Conservation (phyloP, 192 early-diverging fungal genomes). For the Haplosporangium gracile region DNA sequence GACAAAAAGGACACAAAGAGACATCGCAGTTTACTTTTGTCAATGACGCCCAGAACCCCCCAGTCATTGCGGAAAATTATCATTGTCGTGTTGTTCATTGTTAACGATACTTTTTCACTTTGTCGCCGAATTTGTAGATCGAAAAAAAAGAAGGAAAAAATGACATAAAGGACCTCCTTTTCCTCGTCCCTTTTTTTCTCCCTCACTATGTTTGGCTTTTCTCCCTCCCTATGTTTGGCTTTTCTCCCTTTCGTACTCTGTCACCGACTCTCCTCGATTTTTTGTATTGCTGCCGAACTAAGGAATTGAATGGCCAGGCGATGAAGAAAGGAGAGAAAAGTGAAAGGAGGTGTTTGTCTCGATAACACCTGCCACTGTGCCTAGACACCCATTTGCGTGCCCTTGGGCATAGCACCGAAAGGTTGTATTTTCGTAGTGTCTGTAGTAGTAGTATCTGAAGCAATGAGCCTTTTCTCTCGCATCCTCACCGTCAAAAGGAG, state of each 20-base stretch:
- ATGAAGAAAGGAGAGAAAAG: neutral
- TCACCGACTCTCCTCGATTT: neutral
- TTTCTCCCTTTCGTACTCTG: neutral
- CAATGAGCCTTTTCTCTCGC: too few species aligned
- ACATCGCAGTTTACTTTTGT: neutral
- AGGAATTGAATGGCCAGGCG: too few species aligned
- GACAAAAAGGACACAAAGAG: neutral
- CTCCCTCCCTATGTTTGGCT: too few species aligned
- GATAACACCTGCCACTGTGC: neutral
- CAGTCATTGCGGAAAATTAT: too few species aligned
- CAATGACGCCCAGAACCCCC: neutral
- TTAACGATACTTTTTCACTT: neutral
- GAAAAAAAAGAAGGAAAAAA: neutral
- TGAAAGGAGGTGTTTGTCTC: neutral
- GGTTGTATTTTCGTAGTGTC: neutral
- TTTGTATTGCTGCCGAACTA: neutral
- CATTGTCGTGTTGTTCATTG: too few species aligned
- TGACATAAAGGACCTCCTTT: neutral
- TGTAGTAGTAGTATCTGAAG: neutral
- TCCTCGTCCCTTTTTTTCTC: too few species aligned
- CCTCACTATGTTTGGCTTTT: too few species aligned
- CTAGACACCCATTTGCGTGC: neutral
- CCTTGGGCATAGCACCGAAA: neutral
- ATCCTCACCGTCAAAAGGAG: too few species aligned
- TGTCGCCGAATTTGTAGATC: neutral